Evolutionary conservation across 805 yeast genomes (phyloP), one percentile per base, ranked within the genome.

Genomic region (Monosporozyma servazzii): DNA sequence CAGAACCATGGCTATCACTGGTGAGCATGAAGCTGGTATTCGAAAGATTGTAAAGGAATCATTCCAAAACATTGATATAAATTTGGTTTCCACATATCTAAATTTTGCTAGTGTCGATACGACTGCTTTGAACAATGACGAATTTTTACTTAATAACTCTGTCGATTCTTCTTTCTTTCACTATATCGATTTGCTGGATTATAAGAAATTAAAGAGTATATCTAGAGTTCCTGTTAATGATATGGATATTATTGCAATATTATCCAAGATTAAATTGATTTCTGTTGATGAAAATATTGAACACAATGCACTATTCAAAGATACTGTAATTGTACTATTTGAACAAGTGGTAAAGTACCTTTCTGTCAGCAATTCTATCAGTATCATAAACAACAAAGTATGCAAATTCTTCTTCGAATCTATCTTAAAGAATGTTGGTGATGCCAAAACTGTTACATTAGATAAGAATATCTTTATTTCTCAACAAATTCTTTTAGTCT

Each of bases 21-120:
- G 95, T 9, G 95, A 87, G 62, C 75, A 82, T 4, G 20, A 43
- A n/a, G 25, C 17, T 3, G 64, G 67, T 8, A 50, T 63, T 9
- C 31, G 23, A 18, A 46, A 39, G 1, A 48, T 59, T 1, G 51
- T 53, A 1, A 41, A 53, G 5, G 46, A 50, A 2, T 25, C 15
- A 17, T 40, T 61, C 2, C 45, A 51, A 2, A 55, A 54, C 2
- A 44, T 56, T 1, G 53, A 61, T 18, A 25, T 45, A 9, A 41
- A 54, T 9, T 46, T 53, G 9, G 20, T 45, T 7, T 48, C 49
- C 2, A 15, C 39, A 1, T 67, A 61, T 31, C 55, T 66, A 18
- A 50, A 58, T 18, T 64, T 61, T 45, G 60, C 58, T 48, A 65
- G 62, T 33, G 45, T 41, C 0, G 46, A 48, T 8, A 50, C 56